Evolutionary conservation across 2,329 filamentous ascomycete genomes (phyloP).

Genomic region (Diaporthe vexans): DNA sequence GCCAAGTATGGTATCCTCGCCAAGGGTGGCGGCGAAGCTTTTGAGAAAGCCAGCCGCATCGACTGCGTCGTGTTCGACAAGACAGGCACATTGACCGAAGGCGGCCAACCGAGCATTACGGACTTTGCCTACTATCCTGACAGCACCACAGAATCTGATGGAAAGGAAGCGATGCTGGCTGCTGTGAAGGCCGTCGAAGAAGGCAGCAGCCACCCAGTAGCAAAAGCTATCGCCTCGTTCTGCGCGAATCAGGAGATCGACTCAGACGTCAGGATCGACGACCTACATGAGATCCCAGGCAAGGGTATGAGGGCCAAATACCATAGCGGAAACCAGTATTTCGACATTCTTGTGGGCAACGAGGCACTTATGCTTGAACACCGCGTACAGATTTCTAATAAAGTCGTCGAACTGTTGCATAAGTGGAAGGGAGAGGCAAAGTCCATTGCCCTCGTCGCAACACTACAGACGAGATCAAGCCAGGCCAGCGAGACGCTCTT

Average conservation of each 20-base stretch:
- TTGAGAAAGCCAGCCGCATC: constrained; percentile 84
- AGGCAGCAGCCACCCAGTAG: constrained; percentile 81
- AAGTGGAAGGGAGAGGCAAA: constrained; percentile 75
- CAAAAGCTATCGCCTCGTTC: constrained; percentile 76
- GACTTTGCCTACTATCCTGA: constrained; percentile 61
- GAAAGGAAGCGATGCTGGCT: constrained; percentile 58
- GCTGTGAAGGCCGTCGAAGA: constrained; percentile 75
- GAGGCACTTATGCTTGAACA: constrained; percentile 75
- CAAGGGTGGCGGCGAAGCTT: constrained; percentile 87
- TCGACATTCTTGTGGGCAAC: constrained; percentile 78
- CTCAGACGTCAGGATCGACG: constrained; percentile 51
- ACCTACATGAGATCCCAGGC: constrained; percentile 77
- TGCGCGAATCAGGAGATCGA: constrained; percentile 60
- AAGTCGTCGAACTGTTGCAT: constrained; percentile 56
- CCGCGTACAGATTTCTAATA: constrained; percentile 55
- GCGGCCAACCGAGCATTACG: constrained; percentile 79
- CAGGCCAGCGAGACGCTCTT: background rate
- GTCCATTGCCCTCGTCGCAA: constrained; percentile 73
- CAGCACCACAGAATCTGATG: constrained; percentile 43
- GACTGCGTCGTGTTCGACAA: constrained; percentile 90
- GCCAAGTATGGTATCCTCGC: constrained; percentile 85
- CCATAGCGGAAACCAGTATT: constrained; percentile 49
- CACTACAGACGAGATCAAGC: constrained; percentile 47
- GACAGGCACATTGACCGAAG: constrained; percentile 84
- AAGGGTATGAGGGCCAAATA: constrained; percentile 76